phyloP scores from a whole-genome alignment of 1,284 basidiomycete species.

The Trametes sp. region DNA sequence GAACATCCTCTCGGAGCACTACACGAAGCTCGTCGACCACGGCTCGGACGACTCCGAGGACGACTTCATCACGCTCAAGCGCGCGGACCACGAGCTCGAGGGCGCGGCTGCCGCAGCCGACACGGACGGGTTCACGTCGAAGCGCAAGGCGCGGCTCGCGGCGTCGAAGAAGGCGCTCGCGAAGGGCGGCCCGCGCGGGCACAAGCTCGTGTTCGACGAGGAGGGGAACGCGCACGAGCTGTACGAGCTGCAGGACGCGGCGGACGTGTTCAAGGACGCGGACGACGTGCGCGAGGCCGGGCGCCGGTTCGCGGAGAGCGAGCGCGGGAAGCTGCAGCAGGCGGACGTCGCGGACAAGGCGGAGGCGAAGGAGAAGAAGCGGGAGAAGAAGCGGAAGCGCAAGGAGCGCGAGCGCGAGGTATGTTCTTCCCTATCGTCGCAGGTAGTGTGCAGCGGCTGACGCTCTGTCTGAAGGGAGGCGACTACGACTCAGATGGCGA shows the following conservation, averaged over 20 bases:
- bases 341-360: conserved; percentile 82
- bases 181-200: conserved; percentile 66
- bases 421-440: conserved; percentile 40
- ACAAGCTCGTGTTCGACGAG: conserved; percentile 87
- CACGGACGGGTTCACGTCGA: conserved; percentile 54
- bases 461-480: conserved; percentile 10
- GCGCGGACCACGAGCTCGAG: conserved; percentile 84
- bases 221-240: conserved; percentile 81
- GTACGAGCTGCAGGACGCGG: conserved; percentile 82
- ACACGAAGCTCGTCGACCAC: conserved; percentile 87
- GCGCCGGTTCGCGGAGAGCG: conserved; percentile 73
- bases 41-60: conserved; percentile 63
- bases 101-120: conserved; percentile 47
- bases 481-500: conserved; percentile 36
- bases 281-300: conserved; percentile 75
- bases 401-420: conserved; percentile 86
- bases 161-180: conserved; percentile 81
- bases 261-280: conserved; percentile 66
- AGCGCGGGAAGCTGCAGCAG: conserved; percentile 74
- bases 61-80: conserved; percentile 94
- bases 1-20: conserved; percentile 91
- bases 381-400: conserved; percentile 83
- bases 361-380: conserved; percentile 87
- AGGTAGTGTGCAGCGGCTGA: no score
- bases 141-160: conserved; percentile 74